Conservation (phyloP, 805 yeast species). For the Hanseniaspora meyeri region DNA sequence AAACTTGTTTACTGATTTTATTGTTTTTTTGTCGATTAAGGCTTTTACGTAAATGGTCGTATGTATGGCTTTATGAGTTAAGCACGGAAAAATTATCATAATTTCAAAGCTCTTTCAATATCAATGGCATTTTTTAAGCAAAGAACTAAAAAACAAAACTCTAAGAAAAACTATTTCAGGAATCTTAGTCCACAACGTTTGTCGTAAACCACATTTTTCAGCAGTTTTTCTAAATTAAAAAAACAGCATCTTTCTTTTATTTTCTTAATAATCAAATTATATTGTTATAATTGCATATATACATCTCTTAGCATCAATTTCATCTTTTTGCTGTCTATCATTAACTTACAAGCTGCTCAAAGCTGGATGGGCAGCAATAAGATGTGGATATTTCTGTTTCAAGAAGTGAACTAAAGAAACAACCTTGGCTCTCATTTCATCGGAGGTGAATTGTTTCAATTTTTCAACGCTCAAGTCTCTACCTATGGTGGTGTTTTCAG, state of each 20-base stretch:
- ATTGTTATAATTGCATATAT: neutral
- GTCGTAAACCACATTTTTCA: too few relatives aligned
- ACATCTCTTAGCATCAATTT: neutral
- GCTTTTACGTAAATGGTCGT: too few relatives aligned
- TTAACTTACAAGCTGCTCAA: conserved; percentile 14
- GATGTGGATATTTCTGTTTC: conserved; percentile 41
- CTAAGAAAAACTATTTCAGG: too few relatives aligned
- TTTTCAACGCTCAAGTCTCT: conserved; percentile 73
- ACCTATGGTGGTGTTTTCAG: conserved; percentile 65
- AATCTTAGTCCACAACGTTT: too few relatives aligned
- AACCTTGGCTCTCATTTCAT: conserved; percentile 52
- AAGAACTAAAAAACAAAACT: too few relatives aligned
- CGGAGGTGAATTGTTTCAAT: conserved; percentile 64
- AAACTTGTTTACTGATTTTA: too few relatives aligned
- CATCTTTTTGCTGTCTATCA: neutral
- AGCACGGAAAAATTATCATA: too few relatives aligned
- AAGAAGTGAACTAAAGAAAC: conserved; percentile 61
- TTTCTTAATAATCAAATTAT: neutral
- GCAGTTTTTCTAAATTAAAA: too few relatives aligned
- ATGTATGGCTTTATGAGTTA: too few relatives aligned
- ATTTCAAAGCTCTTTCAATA: too few relatives aligned
- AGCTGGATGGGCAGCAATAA: conserved; percentile 23
- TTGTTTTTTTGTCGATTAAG: too few relatives aligned
- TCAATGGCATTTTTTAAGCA: too few relatives aligned
- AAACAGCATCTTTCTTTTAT: neutral